Base-by-base conservation (phyloP, 345 rosid genomes). In the Nasturtium officinale region DNA sequence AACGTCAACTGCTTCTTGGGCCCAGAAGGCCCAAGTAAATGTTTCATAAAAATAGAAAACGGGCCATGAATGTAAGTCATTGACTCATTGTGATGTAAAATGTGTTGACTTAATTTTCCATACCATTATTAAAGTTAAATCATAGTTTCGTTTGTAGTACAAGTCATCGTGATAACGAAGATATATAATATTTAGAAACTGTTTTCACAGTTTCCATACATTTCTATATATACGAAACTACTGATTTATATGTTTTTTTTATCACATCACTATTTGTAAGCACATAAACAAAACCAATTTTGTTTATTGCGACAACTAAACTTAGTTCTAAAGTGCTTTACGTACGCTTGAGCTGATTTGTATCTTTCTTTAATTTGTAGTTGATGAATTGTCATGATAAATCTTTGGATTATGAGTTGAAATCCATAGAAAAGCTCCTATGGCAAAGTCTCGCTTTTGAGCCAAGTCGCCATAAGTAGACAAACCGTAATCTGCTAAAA, bases 371-470 rank as follows among this genome's bases (percentile, higher is more conserved):
- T 18, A 42, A 17, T 64, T 64, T 33, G 38, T 6, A 48, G 38
- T n/a, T 64, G 42, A 61, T 55, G 67, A 15, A 47, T 69, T 76
- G 37, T 47, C 71, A 37, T 69, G 75, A 63, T 63, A 46, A 29
- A 50, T 21, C 76, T 77, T 77, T 57, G 50, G 50, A 42, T 50
- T 48, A 43, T 46, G 76, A 48, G 71, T 28, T 64, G 80, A 64
- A 56, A 70, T 64, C 92, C 90, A 89, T 7, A 84, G 85, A 61
- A 89, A 89, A 40, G 92, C 90, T 53, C 89, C 96, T 63, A 83
- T 87, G 71, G 89, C 90, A 23, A 83, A 87, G 18, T 77, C 79
- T 50, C 86, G 73, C 76, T 89, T 89, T 57, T 86, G 82, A 7
- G 81, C 63, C 64, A 77, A 77, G 64, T 77, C 85, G 13, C 91